Evolutionary conservation across 768 basidiomycete species (phyloP).

Genomic region (Hygrocybe coccinea): DNA sequence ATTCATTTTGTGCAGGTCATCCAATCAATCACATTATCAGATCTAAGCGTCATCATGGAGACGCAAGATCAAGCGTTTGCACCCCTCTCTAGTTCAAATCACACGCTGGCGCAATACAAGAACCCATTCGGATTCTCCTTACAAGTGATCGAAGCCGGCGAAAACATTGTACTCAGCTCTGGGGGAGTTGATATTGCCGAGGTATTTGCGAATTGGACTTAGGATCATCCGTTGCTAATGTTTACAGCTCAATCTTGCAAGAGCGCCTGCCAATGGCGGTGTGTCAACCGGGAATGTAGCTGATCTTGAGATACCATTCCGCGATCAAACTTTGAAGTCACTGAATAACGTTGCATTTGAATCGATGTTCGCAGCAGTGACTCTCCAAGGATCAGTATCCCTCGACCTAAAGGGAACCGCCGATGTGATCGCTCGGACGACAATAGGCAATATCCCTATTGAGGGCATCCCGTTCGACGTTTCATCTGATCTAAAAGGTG

Average conservation of each 20-base stretch:
- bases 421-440: conserved; percentile 54
- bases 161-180: conserved; percentile 49
- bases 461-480: conserved; percentile 60
- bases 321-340: conserved; percentile 51
- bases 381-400: conserved; percentile 40
- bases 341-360: conserved; percentile 52
- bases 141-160: conserved; percentile 53
- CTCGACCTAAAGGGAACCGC: conserved; percentile 54
- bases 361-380: conserved; percentile 55
- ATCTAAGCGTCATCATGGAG: conserved; percentile 51
- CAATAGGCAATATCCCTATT: conserved; percentile 64
- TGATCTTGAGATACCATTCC: conserved; percentile 53
- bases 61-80: conserved; percentile 51
- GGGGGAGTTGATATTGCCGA: conserved; percentile 49
- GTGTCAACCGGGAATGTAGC: conserved; percentile 69
- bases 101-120: conserved; percentile 54
- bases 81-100: conserved; percentile 53
- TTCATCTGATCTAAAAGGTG: conserved; percentile 50
- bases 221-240: background rate
- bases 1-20: conserved; percentile 27
- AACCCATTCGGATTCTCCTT: conserved; percentile 76
- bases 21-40: conserved; percentile 54
- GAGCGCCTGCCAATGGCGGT: conserved; percentile 46
- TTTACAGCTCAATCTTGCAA: conserved; percentile 48
- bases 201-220: conserved; percentile 30